Evolutionary conservation across 352 stramenopile species (phyloP).

Genomic region (Phytophthora sp.): DNA sequence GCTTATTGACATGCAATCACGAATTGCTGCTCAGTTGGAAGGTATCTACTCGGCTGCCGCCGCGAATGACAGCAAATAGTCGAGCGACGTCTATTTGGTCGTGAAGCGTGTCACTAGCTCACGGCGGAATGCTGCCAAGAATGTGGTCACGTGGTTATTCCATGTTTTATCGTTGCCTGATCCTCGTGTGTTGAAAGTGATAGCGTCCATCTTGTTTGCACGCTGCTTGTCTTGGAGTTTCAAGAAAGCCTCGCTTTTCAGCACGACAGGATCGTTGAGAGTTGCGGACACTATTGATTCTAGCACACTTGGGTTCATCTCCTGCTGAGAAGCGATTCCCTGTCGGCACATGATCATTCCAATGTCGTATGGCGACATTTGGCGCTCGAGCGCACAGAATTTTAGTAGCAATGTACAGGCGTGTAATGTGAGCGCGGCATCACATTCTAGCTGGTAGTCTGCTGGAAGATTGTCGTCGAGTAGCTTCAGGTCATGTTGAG

Average conservation of each 20-base stretch:
- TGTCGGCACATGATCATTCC: conserved; percentile 63
- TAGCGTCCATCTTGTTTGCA: conserved; percentile 1
- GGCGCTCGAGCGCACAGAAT: conserved; percentile 46
- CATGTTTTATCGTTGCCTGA: conserved; percentile 19
- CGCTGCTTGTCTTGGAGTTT: conserved; percentile 17
- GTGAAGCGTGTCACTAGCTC: conserved; percentile 19
- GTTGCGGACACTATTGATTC: conserved; percentile 37
- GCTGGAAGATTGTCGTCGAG: conserved; percentile 33
- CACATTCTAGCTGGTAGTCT: conserved; percentile 33
- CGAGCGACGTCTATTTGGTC: conserved; percentile 9
- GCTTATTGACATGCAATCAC: conserved; percentile 73
- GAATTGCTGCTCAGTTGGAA: conserved; percentile 67
- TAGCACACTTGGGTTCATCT: conserved; percentile 41
- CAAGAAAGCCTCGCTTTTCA: conserved; percentile 18
- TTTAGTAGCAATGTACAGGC: conserved; percentile 61
- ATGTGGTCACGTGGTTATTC: conserved; percentile 18
- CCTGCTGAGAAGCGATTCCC: conserved; percentile 27
- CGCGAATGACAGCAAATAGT: not conserved
- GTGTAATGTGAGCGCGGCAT: conserved; percentile 55
- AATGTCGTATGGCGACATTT: conserved; percentile 61
- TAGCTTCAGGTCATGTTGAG: conserved; percentile 35
- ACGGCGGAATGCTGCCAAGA: conserved; percentile 26
- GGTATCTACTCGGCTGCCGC: conserved; percentile 32
- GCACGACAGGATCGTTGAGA: conserved; percentile 10
- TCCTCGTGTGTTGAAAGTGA: not conserved